Evolutionary conservation across 139 green algal genomes (phyloP).

Genomic region (Haematococcus lacustris): DNA sequence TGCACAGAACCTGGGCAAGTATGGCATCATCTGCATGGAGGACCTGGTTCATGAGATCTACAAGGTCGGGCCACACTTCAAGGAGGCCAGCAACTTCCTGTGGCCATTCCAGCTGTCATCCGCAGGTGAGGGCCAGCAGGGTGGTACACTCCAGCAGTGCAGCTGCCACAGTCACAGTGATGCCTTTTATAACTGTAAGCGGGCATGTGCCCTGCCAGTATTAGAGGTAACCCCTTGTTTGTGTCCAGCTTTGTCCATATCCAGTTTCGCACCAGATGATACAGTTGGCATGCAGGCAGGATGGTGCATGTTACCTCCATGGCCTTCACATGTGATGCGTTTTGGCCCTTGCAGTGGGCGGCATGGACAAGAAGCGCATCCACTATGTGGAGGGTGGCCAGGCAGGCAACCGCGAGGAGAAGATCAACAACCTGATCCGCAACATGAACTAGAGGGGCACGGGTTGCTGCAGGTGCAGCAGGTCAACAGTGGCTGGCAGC

Average conservation of each 20-base stretch:
- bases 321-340: too few relatives aligned
- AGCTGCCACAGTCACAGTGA: too few relatives aligned
- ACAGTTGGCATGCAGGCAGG: too few relatives aligned
- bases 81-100: slow-evolving; percentile 96
- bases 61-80: slow-evolving; percentile 93
- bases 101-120: slow-evolving; percentile 96
- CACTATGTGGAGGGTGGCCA: slow-evolving; percentile 98
- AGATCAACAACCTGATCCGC: slow-evolving; percentile 95
- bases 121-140: slow-evolving; percentile 35
- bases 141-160: too few relatives aligned
- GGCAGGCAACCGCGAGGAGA: slow-evolving; percentile 89
- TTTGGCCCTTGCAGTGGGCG: slow-evolving; percentile 50
- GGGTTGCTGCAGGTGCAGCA: too few relatives aligned
- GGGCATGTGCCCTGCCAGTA: too few relatives aligned
- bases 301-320: too few relatives aligned
- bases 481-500: too few relatives aligned
- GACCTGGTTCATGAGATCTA: slow-evolving; percentile 98
- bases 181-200: too few relatives aligned
- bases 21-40: slow-evolving; percentile 98
- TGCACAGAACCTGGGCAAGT: slow-evolving; percentile 63
- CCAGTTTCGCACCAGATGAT: too few relatives aligned
- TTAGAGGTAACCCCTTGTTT: too few relatives aligned
- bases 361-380: slow-evolving; percentile 87
- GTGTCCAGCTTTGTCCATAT: too few relatives aligned
- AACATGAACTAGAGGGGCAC: slow-evolving; percentile 89